phyloP scores from a whole-genome alignment of 1,284 basidiomycete species.

The Trichosporon ovoides region DNA sequence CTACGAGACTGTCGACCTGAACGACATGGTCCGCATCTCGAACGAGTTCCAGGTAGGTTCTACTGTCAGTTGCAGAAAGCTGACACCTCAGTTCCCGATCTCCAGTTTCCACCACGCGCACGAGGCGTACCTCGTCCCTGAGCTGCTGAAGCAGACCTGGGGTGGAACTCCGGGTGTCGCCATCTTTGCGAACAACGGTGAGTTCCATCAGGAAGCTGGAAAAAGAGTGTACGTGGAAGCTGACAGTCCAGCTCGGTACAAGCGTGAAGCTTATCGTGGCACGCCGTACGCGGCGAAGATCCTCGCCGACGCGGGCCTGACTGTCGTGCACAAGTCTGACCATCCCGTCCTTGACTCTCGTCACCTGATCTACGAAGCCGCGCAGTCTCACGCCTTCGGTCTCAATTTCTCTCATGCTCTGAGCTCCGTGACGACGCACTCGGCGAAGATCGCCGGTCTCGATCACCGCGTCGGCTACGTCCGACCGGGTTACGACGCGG shows the following conservation, averaged over 20 bases:
- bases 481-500: constrained; percentile 55
- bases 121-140: constrained; percentile 75
- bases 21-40: constrained; percentile 57
- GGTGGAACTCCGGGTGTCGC: constrained; percentile 61
- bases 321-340: constrained; percentile 64
- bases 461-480: constrained; percentile 76
- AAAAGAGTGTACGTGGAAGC: not conserved
- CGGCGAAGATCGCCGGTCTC: constrained; percentile 69
- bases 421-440: constrained; percentile 68
- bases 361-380: constrained; percentile 74
- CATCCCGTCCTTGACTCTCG: constrained; percentile 66
- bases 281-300: constrained; percentile 79
- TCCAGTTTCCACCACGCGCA: constrained; percentile 53
- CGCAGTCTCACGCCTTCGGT: constrained; percentile 73
- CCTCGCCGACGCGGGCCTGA: constrained; percentile 65
- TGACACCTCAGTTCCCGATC: constrained; percentile 17
- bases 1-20: constrained; percentile 72
- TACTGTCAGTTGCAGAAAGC: constrained; percentile 43
- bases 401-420: constrained; percentile 43
- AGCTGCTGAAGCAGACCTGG: constrained; percentile 53
- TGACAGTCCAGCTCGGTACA: constrained; percentile 53
- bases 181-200: constrained; percentile 60
- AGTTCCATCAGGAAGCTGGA: constrained; percentile 7
- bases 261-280: constrained; percentile 77
- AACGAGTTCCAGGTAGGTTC: constrained; percentile 60